Base-by-base conservation (phyloP, 768 basidiomycete species). In the Kwoniella dendrophila region DNA sequence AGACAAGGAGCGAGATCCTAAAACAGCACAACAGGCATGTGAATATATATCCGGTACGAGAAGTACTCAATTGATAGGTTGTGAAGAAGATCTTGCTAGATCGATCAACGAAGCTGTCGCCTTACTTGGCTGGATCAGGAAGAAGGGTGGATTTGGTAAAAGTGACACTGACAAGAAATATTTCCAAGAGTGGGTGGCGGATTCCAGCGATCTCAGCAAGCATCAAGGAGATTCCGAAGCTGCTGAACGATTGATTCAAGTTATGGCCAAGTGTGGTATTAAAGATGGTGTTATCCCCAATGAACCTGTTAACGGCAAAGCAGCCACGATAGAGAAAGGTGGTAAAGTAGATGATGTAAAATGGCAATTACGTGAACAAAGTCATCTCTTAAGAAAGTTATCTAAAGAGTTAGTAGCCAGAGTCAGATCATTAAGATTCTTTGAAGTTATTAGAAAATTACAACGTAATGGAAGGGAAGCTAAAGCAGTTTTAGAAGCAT, bases 391-490 rank as follows among this genome's bases (percentile, higher is more conserved):
- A 58, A 86, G 92, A 47, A 85, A 87, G 49, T 80, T 96, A 47
- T 86, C 86, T 33, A 93, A 92, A 78, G 94, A 96, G 78, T 85
- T 95, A 52, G 87, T 90, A 27, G 92, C 91, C 30, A 89, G 93
- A 50, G 86, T 90, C 49, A 87, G 93, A 44, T 96, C 93, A 1
- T 82, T 91, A 34, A 89, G 93, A 44, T 96, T 92, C 81, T 96
- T 97, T 81, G 90, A 85, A 6, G 88, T 89, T 54, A 91, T 96
- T 41, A 88, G 73, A 43, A 90, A 93, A 69, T 82, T 94, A 43
- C 92, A 96, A 76, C 87, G 85, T 72, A 87, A 90, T 70, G 81
- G 82, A 27, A 59, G 66, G 6, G 66, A 78, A 20, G 86, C 86
- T 30, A 80, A 79, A 11, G 86, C 87, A 8, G 83, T 85, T 12